A percentile compares a stretch with the other conserved stretches of the same genome.
phyloP scores from a whole-genome alignment of 1,284 basidiomycete genomes.

The Paramarasmius palmivorus region DNA sequence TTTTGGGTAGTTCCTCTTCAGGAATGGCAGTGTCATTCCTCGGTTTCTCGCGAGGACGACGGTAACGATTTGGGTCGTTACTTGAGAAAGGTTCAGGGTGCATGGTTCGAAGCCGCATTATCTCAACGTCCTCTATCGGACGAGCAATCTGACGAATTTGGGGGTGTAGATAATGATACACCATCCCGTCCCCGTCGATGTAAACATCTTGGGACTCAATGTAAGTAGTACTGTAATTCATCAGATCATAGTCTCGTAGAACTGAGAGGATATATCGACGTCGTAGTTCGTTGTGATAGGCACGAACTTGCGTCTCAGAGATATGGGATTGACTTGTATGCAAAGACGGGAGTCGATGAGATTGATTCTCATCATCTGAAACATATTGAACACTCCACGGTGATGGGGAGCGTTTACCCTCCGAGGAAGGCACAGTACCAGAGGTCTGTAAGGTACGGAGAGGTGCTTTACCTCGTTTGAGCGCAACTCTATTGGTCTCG shows the following conservation, averaged over 20 bases:
- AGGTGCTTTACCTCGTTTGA: too few relatives aligned
- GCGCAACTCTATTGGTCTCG: too few relatives aligned
- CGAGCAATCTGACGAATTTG: not conserved
- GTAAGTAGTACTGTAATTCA: not conserved
- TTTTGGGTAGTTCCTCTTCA: not conserved
- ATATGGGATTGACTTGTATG: not conserved
- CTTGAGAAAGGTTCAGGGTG: not conserved
- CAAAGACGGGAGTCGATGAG: not conserved
- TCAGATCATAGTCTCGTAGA: not conserved
- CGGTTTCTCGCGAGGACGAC: not conserved
- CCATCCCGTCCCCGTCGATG: not conserved
- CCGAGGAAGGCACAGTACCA: not conserved
- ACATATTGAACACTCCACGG: not conserved
- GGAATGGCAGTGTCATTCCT: not conserved
- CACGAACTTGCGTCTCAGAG: not conserved
- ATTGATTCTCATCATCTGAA: not conserved
- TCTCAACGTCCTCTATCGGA: not conserved
- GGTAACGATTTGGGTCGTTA: not conserved
- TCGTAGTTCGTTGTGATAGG: not conserved
- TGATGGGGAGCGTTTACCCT: not conserved
- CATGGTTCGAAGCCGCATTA: not conserved
- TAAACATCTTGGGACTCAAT: not conserved
- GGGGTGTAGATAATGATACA: not conserved
- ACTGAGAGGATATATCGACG: not conserved
- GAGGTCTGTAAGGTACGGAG: too few relatives aligned